Conservation (phyloP, 1,139 yeast species). For the Blastobotrys apis region DNA sequence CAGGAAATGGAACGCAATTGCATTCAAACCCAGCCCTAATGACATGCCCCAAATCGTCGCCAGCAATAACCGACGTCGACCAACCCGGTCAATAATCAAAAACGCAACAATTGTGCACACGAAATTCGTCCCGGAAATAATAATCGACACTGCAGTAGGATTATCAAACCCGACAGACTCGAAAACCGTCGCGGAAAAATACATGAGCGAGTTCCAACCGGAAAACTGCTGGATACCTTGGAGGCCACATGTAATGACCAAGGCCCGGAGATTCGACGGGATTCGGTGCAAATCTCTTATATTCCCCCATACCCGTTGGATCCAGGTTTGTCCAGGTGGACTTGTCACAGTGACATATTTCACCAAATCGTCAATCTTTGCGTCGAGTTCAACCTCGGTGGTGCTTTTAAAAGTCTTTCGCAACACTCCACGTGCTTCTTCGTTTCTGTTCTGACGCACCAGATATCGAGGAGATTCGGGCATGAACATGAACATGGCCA, state of each 20-base stretch:
- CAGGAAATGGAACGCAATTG: slow-evolving; percentile 84
- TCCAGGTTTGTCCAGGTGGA: slow-evolving; percentile 11
- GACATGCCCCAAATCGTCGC: slow-evolving; percentile 81
- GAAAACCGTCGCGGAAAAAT: slow-evolving; percentile 86
- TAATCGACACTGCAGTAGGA: slow-evolving; percentile 85
- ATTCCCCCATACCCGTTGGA: slow-evolving; percentile 22
- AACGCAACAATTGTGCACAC: slow-evolving; percentile 80
- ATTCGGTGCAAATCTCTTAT: slow-evolving; percentile 64
- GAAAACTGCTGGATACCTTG: slow-evolving; percentile 96
- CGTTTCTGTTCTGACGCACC: slow-evolving; percentile 62
- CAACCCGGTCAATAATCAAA: slow-evolving; percentile 76
- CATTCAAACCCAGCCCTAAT: slow-evolving; percentile 66
- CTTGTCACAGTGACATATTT: slow-evolving; percentile 16
- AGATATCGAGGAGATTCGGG: slow-evolving; percentile 95
- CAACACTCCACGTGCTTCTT: slow-evolving; percentile 63
- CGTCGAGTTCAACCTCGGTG: slow-evolving; percentile 28
- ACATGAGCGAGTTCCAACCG: slow-evolving; percentile 93
- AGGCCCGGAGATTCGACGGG: slow-evolving; percentile 86
- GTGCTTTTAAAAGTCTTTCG: slow-evolving; percentile 40
- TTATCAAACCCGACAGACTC: slow-evolving; percentile 81
- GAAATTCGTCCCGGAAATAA: slow-evolving; percentile 89
- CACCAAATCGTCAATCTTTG: slow-evolving; percentile 25
- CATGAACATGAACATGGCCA: slow-evolving; percentile 70
- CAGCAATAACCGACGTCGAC: slow-evolving; percentile 74
- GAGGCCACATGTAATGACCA: slow-evolving; percentile 82